These are phyloP conservation scores for Microdochium nivale DNA, from an alignment of 2,329 filamentous ascomycete genomes.

Conservation along the genomic window DNA sequence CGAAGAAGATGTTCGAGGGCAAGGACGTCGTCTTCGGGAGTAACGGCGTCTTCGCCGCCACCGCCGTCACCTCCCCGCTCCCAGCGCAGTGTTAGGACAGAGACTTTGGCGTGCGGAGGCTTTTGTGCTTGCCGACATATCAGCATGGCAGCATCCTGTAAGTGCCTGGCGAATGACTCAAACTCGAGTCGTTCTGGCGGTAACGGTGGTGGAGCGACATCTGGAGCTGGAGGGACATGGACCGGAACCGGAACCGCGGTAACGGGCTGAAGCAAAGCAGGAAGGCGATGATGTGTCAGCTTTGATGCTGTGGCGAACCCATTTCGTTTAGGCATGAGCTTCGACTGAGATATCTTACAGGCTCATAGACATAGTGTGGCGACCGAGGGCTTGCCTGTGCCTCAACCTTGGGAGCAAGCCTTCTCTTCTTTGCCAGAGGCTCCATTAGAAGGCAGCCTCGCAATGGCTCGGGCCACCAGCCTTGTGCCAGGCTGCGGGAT, in stretches of 20 bases:
- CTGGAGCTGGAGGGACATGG: not conserved
- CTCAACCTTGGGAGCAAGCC: constrained; percentile 25
- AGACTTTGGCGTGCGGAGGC: constrained; percentile 47
- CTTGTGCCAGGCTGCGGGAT: constrained; percentile 3
- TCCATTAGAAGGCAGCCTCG: constrained; percentile 16
- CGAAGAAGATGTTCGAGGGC: constrained; percentile 47
- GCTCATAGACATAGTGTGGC: constrained; percentile 17
- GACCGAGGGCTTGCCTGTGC: constrained; percentile 19
- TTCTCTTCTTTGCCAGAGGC: constrained; percentile 30
- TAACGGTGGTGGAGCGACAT: constrained; percentile 11
- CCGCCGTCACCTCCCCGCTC: constrained; percentile 20
- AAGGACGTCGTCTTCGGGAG: constrained; percentile 38
- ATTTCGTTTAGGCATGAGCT: too few relatives aligned
- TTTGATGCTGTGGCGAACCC: not conserved
- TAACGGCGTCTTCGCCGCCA: constrained; percentile 40
- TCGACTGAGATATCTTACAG: constrained; percentile 12
- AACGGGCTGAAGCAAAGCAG: not conserved
- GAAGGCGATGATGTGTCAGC: not conserved
- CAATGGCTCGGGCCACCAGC: constrained; percentile 2
- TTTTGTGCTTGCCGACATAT: constrained; percentile 56
- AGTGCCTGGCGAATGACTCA: constrained; percentile 57
- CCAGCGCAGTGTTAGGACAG: constrained; percentile 53
- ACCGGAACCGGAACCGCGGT: not conserved
- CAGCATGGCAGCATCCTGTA: constrained; percentile 60
- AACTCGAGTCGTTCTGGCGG: constrained; percentile 49